phyloP scores from a whole-genome alignment of 495 filamentous ascomycete species.

The Penicillium waksmanii region DNA sequence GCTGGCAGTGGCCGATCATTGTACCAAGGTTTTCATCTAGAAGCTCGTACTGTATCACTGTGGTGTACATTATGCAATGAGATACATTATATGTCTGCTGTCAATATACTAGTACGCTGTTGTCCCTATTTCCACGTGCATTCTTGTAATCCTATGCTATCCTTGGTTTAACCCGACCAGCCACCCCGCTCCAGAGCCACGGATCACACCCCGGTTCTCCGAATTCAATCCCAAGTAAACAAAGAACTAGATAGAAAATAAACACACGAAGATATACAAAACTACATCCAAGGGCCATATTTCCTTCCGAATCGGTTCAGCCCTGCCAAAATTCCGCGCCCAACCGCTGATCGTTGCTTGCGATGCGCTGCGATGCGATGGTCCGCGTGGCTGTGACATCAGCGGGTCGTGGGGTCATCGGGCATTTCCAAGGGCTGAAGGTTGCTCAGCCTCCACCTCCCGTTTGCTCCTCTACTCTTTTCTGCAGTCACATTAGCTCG shows the following conservation, averaged over 20 bases:
- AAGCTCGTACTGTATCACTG: too few relatives aligned
- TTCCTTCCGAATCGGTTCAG: background rate
- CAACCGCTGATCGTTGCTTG: constrained; percentile 6
- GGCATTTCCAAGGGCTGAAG: constrained; percentile 4
- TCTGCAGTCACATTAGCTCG: background rate
- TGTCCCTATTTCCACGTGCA: too few relatives aligned
- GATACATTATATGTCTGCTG: too few relatives aligned
- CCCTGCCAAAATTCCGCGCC: background rate
- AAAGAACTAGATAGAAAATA: constrained; percentile 6
- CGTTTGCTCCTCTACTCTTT: background rate
- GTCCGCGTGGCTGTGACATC: constrained; percentile 26
- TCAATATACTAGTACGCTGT: too few relatives aligned
- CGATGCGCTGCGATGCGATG: constrained; percentile 1
- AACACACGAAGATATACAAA: background rate
- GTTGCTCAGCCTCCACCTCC: constrained; percentile 14
- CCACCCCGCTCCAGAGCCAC: constrained; percentile 5
- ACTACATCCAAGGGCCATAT: background rate
- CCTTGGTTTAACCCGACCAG: background rate
- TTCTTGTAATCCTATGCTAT: too few relatives aligned
- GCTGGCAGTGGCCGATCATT: too few relatives aligned
- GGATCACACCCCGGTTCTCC: background rate
- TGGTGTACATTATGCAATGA: too few relatives aligned
- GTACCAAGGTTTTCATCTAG: too few relatives aligned
- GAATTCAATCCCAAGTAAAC: constrained; percentile 10
- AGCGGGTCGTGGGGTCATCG: constrained; percentile 26